These are phyloP conservation scores for Phycomyces blakesleeanus DNA, from an alignment of 192 early-diverging fungal genomes.

Conservation along the genomic window DNA sequence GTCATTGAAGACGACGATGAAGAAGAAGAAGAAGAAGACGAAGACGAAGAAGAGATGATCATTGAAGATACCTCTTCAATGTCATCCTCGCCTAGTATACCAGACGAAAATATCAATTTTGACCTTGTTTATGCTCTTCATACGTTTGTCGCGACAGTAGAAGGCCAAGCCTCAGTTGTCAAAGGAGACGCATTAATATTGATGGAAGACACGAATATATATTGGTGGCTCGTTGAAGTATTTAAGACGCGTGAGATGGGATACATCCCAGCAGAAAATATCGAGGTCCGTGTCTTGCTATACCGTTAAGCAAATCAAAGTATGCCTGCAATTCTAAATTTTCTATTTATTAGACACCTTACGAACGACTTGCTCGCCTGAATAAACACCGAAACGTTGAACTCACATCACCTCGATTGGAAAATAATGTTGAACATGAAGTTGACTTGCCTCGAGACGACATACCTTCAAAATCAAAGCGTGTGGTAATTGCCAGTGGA, in stretches of 20 bases:
- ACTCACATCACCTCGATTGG: conserved; percentile 24
- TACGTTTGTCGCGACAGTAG: conserved; percentile 76
- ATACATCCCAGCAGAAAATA: conserved; percentile 83
- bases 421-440: conserved; percentile 22
- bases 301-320: too few relatives aligned
- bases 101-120: conserved; percentile 66
- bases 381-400: conserved; percentile 71
- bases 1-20: conserved; percentile 8
- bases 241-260: conserved; percentile 66
- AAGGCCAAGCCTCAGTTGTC: conserved; percentile 73
- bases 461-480: neutral
- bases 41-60: conserved; percentile 35
- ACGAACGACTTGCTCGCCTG: conserved; percentile 69
- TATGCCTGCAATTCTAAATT: neutral
- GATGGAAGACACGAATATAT: conserved; percentile 75
- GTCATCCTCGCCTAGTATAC: conserved; percentile 39
- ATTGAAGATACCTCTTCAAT: conserved; percentile 36
- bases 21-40: conserved; percentile 24
- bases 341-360: conserved; percentile 56
- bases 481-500: conserved; percentile 21
- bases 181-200: conserved; percentile 68
- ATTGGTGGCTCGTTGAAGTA: conserved; percentile 71
- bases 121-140: conserved; percentile 73
- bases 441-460: conserved; percentile 23
- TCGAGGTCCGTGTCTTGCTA: conserved; percentile 49